Evolutionary conservation across 1,139 yeast genomes (phyloP).

Genomic region (Hemisphaericaspora xylofermentans): DNA sequence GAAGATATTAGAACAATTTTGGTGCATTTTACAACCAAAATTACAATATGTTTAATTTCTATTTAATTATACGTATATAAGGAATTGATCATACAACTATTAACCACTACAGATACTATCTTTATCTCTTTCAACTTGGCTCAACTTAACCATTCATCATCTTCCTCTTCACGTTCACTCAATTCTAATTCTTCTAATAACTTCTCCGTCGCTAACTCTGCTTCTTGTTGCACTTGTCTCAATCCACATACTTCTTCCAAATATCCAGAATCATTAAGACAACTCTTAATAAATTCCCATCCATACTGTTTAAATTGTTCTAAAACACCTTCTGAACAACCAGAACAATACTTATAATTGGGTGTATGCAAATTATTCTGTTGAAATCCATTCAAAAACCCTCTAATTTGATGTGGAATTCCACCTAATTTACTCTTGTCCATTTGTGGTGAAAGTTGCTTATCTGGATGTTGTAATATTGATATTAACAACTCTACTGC

Average conservation of each 20-base stretch:
- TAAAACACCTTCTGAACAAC: conserved; percentile 67
- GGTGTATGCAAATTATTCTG: conserved; percentile 68
- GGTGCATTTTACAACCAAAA: no score
- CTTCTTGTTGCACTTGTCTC: conserved; percentile 65
- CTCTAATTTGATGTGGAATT: conserved; percentile 87
- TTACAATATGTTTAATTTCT: no score
- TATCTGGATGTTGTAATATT: conserved; percentile 62
- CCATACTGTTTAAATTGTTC: conserved; percentile 50
- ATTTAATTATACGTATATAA: no score
- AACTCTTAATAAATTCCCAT: conserved; percentile 77
- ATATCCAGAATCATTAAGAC: conserved; percentile 63
- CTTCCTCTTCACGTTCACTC: conserved; percentile 39
- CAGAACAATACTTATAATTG: conserved; percentile 77
- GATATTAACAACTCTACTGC: conserved; percentile 86
- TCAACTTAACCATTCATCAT: conserved; percentile 11
- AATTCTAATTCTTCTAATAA: conserved; percentile 39
- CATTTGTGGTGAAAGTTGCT: conserved; percentile 45
- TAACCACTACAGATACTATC: not conserved
- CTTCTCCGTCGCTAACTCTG: conserved; percentile 57
- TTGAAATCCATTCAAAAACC: conserved; percentile 68
- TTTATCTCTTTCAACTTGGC: not conserved
- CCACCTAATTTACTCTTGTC: conserved; percentile 55
- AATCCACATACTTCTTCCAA: conserved; percentile 81
- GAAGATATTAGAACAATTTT: no score
- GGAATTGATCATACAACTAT: not conserved